Evolutionary conservation across 345 rosid genomes (phyloP), one percentile per base, ranked within the genome.

Genomic region (Cardamine chenopodiifolia): DNA sequence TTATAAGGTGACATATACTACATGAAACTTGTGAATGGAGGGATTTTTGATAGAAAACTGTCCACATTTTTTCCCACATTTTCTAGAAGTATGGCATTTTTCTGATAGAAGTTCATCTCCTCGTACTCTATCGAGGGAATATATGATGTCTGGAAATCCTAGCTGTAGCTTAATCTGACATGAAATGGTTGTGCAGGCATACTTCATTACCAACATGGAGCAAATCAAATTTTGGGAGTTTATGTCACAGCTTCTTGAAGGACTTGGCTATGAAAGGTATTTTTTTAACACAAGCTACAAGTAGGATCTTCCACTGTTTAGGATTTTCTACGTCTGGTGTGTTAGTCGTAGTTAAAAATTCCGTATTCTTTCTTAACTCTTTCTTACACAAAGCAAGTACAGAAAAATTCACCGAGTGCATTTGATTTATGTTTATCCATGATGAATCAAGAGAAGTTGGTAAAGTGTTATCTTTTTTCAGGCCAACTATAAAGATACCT

Each of bases 191-290:
- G 40, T 81, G 81, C 88, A 93, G 97, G 92, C 96, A 62, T 94
- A 91, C 83, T 94, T 94, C 80, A 82, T 91, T 72, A 91, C 96
- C 75, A 94, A 94, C 76, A 88, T 82, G 93, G 96, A 94, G 82
- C 88, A 92, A 35, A 86, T 91, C 64, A 89, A 86, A 80, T 94
- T 94, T 75, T 93, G 98, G 96, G 98, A 89, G 75, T 93, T 91
- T 79, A 77, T 88, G 34, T 89, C 96, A 29, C 85, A 64, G 68
- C 74, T 89, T 65, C 70, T 88, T 49, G 90, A 84, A 81, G 96
- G 96, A 80, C 97, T 93, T 87, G 97, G 97, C 78, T 91, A 91
- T 76, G 89, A 89, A 66, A 91, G 98, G 96, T 87, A 72, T 58
- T 22, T 80, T 63, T 63, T 5, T 63, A 37, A 35, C 70, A 53